Conservation (phyloP, 2,329 filamentous ascomycete species). For the Colletotrichum sp. region DNA sequence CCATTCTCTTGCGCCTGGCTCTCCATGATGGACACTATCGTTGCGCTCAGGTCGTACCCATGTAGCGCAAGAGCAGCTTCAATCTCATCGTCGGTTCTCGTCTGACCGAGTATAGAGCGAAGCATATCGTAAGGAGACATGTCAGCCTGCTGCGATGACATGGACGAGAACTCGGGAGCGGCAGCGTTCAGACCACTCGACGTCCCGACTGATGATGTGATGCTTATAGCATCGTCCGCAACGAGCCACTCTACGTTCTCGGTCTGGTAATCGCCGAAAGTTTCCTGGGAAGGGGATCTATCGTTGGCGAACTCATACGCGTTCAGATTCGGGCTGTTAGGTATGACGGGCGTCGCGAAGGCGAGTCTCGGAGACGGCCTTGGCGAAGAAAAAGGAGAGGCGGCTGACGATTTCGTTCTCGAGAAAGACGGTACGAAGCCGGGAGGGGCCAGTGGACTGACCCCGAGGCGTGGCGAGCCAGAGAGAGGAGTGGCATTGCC, state of each 20-base stretch:
- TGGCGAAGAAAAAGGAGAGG: conserved; percentile 92
- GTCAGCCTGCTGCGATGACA: conserved; percentile 72
- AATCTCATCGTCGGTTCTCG: conserved; percentile 91
- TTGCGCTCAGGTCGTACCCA: conserved; percentile 91
- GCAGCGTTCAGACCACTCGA: conserved; percentile 78
- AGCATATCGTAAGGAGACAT: conserved; percentile 99
- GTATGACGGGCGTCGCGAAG: conserved; percentile 87
- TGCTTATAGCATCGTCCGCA: conserved; percentile 82
- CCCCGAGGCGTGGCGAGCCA: conserved; percentile 80
- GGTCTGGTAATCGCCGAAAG: conserved; percentile 87
- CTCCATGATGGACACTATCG: conserved; percentile 88
- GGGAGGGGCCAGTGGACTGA: conserved; percentile 83
- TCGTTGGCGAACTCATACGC: conserved; percentile 94
- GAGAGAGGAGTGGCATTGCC: conserved; percentile 79
- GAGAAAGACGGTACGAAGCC: conserved; percentile 83
- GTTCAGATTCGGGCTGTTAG: conserved; percentile 91
- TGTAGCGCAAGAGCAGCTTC: conserved; percentile 88
- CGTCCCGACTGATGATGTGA: conserved; percentile 74
- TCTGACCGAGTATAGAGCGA: conserved; percentile 89
- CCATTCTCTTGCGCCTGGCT: conserved; percentile 55
- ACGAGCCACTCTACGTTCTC: conserved; percentile 98
- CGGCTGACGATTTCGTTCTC: conserved; percentile 77
- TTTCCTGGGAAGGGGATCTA: conserved; percentile 78
- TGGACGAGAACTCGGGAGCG: conserved; percentile 75
- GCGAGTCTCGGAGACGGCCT: conserved; percentile 90